Conservation (phyloP, 345 rosid species). For the Ricinus communis region DNA sequence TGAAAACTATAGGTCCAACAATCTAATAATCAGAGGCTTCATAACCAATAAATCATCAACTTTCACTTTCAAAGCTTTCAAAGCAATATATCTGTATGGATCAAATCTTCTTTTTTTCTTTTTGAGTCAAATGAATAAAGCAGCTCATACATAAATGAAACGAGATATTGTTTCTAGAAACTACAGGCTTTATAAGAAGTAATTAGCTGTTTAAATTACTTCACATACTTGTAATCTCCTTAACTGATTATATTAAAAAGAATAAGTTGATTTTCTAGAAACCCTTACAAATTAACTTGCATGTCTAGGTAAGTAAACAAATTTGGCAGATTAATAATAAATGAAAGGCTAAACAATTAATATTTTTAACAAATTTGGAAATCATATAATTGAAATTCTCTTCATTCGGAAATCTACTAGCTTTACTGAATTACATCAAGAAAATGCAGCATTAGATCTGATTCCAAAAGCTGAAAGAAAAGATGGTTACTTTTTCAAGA, state of each 20-base stretch:
- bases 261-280: not conserved
- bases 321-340: no score
- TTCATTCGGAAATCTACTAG: no score
- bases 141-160: no score
- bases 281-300: not conserved
- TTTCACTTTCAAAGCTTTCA: not conserved
- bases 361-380: no score
- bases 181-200: no score
- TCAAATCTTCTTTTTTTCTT: not conserved
- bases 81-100: not conserved
- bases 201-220: not conserved
- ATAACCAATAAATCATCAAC: not conserved
- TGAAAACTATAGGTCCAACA: not conserved
- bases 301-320: no score
- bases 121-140: not conserved
- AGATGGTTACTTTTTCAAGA: conserved; percentile 18
- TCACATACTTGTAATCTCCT: not conserved
- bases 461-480: not conserved
- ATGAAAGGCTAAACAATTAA: no score
- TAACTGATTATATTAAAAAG: not conserved
- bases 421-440: no score
- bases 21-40: not conserved
- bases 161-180: no score
- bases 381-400: no score
- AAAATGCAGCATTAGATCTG: conserved; percentile 23